Percentiles rank a stretch among this genome's conserved stretches.
Conservation (phyloP, 257 asterid species). For the Gentiana macrophylla region DNA sequence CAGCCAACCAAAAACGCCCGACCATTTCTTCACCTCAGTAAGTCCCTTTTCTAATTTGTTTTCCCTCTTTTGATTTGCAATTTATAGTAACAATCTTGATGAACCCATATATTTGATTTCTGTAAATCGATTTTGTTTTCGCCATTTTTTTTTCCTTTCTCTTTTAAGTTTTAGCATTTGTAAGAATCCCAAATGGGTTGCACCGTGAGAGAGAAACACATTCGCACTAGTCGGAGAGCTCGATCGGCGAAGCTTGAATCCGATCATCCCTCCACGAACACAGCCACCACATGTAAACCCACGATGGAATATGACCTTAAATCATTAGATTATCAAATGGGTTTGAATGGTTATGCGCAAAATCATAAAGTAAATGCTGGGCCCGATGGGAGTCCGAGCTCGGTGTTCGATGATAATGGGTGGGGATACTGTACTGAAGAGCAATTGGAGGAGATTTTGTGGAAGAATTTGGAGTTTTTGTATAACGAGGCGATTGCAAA, state of each 20-base stretch:
- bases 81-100: no score
- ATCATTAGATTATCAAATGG: constrained; percentile 16
- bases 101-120: no score
- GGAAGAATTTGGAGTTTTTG: constrained; percentile 52
- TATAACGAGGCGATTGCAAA: constrained; percentile 51
- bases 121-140: no score
- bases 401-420: constrained; percentile 20
- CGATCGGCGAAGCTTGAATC: constrained; percentile 60
- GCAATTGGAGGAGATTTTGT: constrained; percentile 53
- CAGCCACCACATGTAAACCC: constrained; percentile 15
- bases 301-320: constrained; percentile 21
- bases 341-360: constrained; percentile 9
- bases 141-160: no score
- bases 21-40: no score
- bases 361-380: constrained; percentile 1
- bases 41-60: no score
- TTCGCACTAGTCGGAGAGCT: constrained; percentile 54
- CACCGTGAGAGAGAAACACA: constrained; percentile 58
- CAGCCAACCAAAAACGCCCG: no score
- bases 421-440: constrained; percentile 39
- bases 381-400: constrained; percentile 5
- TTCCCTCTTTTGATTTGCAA: no score
- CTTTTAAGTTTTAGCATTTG: constrained; percentile 11
- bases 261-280: constrained; percentile 23
- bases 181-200: constrained; percentile 43